Base-by-base conservation (phyloP, 176 grass and related monocot species). In the Bolboschoenus planiculmis region DNA sequence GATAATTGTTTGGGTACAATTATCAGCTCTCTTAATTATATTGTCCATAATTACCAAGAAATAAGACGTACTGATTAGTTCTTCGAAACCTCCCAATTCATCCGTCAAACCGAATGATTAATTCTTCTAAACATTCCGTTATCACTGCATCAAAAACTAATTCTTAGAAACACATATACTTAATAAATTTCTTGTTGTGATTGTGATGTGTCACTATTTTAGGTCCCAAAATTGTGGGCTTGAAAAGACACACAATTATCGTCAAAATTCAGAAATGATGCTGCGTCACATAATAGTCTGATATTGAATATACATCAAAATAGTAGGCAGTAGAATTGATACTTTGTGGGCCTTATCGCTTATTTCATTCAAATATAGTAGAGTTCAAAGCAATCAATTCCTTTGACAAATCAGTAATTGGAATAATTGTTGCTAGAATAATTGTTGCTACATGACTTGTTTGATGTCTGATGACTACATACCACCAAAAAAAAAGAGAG, bases 341-440 rank as follows among this genome's bases (percentile, higher is more conserved):
- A 36, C 16, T 67, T 20, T 18, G 63, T 67, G 63, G 62, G 63
- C 31, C 63, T 67, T 67, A 33, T 37, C 37, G 16, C 36, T 67
- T 36, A n/a, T 67, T 67, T 67, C 29, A 34, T 37, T 35, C 0
- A 66, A 35, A 36, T 66, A 9, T n/a, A n/a, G 13, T 40, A 63
- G 10, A 20, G 27, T 73, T 47, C 40, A 74, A 26, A 27, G 10
- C 68, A 47, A 74, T 74, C 23, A 47, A 47, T 74, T 74, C 10
- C 68, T 74, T 74, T 74, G 40, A 74, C 39, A 46, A 47, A 27
- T 14, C 18, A 72, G 15, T 44, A 18, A 16, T 72, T 44, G 4
- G 67, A 43, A 71, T 21, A 71, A 43, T 44, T 72, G 39, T 72
- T 72, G 39, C 39, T 73, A 73, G 39, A 43, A 71, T 21, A 71